These are phyloP conservation scores for Daldinia eschscholtzii DNA, from an alignment of 2,329 filamentous ascomycete genomes.

Conservation along the genomic window DNA sequence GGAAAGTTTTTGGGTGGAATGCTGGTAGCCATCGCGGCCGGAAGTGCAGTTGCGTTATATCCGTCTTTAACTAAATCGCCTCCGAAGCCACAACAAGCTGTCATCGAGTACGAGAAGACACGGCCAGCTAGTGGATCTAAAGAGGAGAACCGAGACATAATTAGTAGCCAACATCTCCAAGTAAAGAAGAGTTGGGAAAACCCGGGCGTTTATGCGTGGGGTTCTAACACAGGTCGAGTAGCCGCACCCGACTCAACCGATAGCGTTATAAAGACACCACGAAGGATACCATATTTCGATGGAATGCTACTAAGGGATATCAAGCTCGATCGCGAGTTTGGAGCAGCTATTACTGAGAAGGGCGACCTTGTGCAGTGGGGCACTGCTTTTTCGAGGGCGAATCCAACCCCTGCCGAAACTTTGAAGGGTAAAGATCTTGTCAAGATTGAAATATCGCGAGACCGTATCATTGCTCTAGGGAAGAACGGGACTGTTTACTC, in stretches of 20 bases:
- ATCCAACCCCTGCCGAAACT: constrained; percentile 75
- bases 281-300: constrained; percentile 85
- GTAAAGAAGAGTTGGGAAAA: constrained; percentile 84
- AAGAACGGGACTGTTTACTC: constrained; percentile 85
- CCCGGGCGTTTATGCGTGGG: constrained; percentile 94
- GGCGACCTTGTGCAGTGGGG: constrained; percentile 96
- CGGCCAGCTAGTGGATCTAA: constrained; percentile 69
- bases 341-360: constrained; percentile 86
- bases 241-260: constrained; percentile 87
- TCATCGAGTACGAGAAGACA: constrained; percentile 76
- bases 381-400: constrained; percentile 74
- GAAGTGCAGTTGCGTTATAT: constrained; percentile 46
- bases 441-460: constrained; percentile 81
- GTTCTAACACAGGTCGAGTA: constrained; percentile 86
- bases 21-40: constrained; percentile 46
- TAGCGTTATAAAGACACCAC: constrained; percentile 80
- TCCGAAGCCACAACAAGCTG: constrained; percentile 56
- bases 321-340: constrained; percentile 85
- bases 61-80: constrained; percentile 40
- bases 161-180: constrained; percentile 89
- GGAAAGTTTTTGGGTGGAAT: constrained; percentile 46
- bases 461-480: constrained; percentile 85
- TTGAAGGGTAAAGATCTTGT: constrained; percentile 84
- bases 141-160: constrained; percentile 79
- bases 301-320: constrained; percentile 86